Evolutionary conservation across 768 basidiomycete species (phyloP), one percentile per base, ranked within the genome.

Genomic region (Lyophyllum semitale): DNA sequence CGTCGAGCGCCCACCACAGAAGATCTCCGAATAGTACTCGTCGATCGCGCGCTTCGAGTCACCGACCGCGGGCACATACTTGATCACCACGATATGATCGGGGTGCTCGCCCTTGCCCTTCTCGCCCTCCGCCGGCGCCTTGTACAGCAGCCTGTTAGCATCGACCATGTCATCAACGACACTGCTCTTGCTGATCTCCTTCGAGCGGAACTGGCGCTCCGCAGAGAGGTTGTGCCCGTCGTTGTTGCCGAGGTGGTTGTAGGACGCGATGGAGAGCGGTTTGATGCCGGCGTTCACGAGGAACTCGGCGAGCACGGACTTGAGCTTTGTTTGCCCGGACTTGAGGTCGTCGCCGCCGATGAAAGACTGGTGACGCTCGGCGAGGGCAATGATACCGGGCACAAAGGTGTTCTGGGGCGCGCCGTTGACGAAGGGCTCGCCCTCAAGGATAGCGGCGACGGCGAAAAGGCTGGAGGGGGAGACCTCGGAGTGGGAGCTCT

Each of bases 31-130:
- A 73, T 95, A 94, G 76, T 98, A 98, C 79, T 98, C 95, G 74
- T 98, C 97, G 79, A 98, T 94, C n/a, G 95, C 97, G 53, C 93
- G 84, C 85, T 98, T 98, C 54, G 91, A 93, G 77, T 98, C 97
- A 33, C 96, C 95, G 27, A 96, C 95, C 23, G 95, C 92, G 20
- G 93, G 94, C 2, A 98, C 89, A 62, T 96, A 96, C 80, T 96
- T 96, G 84, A 96, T 96, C 53, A 96, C 94, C 51, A 98, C 88
- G 64, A 95, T 83, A 68, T 99, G 96, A 73, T 98, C 95, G 25
- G 96, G 96, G 73, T 98, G 95, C 75, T 99, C 96, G 65, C 95
- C 95, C 74, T 95, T 94, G 63, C 81, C 87, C 22, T 73, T 62
- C 45, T 71, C 71, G 41, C 79, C 83, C 59, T 80, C 82, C n/a